These are phyloP conservation scores for Globisporangium orthogonon DNA, from an alignment of 352 stramenopile genomes.

Conservation along the genomic window DNA sequence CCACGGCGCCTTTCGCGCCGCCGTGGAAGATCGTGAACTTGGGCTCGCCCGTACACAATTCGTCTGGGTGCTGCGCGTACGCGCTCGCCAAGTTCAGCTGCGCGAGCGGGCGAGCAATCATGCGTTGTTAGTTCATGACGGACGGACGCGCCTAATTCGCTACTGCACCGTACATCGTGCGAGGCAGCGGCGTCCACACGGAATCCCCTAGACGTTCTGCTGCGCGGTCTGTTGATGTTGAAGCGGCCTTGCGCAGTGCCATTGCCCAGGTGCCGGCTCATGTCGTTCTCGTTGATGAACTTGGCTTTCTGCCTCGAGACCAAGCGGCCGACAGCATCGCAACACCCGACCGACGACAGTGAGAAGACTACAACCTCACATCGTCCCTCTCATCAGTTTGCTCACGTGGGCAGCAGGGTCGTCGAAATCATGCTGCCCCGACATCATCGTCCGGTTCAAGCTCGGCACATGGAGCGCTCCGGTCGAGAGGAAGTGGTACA, in stretches of 20 bases:
- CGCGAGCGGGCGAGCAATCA: background rate
- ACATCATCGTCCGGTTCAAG: slow-evolving; percentile 39
- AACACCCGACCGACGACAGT: background rate
- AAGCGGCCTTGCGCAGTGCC: slow-evolving; percentile 41
- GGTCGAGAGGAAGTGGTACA: slow-evolving; percentile 55
- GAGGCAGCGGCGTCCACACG: slow-evolving; percentile 11
- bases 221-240: slow-evolving; percentile 10
- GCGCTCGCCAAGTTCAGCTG: slow-evolving; percentile 54
- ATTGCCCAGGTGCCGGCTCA: slow-evolving; percentile 23
- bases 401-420: slow-evolving; percentile 19
- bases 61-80: slow-evolving; percentile 49
- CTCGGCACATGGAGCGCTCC: slow-evolving; percentile 36
- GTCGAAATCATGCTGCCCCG: slow-evolving; percentile 26
- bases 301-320: slow-evolving; percentile 18
- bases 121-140: no score
- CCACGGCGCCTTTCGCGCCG: slow-evolving; percentile 44
- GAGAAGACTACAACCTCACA: no score
- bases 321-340: background rate
- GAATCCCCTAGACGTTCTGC: slow-evolving; percentile 20
- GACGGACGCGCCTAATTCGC: no score
- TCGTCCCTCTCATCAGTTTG: background rate
- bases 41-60: slow-evolving; percentile 44
- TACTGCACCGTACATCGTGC: slow-evolving; percentile 19
- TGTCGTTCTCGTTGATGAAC: slow-evolving; percentile 30
- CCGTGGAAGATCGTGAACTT: slow-evolving; percentile 73